These are phyloP conservation scores for Backusella parvicylindrica DNA, from an alignment of 192 early-diverging fungal genomes.

Conservation along the genomic window DNA sequence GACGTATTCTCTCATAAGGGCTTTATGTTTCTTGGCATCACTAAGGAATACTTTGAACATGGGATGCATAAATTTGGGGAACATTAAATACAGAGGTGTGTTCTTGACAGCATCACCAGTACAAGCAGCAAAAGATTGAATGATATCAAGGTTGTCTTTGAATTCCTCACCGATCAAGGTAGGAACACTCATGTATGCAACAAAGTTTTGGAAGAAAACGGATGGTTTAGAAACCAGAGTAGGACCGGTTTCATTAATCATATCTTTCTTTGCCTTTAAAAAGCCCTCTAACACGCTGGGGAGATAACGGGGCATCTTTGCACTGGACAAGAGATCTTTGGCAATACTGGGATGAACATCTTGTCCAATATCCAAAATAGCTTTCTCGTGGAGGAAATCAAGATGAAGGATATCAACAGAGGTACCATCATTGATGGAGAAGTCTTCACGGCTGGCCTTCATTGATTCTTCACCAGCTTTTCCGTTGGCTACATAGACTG, in stretches of 20 bases:
- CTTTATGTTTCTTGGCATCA: constrained; percentile 3
- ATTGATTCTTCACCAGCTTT: constrained; percentile 17
- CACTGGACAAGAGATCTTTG: background rate
- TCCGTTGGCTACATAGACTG: constrained; percentile 2
- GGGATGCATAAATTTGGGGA: constrained; percentile 16
- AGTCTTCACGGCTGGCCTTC: constrained; percentile 3
- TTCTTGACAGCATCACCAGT: constrained; percentile 19
- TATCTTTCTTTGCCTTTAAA: background rate
- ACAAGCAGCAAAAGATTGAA: constrained; percentile 20
- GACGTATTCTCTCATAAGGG: constrained; percentile 10
- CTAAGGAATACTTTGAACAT: constrained; percentile 15
- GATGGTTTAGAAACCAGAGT: background rate
- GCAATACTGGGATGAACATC: constrained; percentile 13
- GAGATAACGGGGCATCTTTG: constrained; percentile 9
- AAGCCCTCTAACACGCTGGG: constrained; percentile 5
- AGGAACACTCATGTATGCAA: constrained; percentile 29
- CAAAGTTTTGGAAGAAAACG: constrained; percentile 12
- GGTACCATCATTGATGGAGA: constrained; percentile 20
- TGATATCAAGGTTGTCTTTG: constrained; percentile 2
- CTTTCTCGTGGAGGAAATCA: constrained; percentile 3
- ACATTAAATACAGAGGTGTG: background rate
- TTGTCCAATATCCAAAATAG: constrained; percentile 15
- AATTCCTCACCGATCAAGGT: constrained; percentile 17
- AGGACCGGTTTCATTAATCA: background rate
- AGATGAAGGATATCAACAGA: constrained; percentile 16